Evolutionary conservation across 2,329 filamentous ascomycete genomes (phyloP).

Genomic region (Fusarium sp.): DNA sequence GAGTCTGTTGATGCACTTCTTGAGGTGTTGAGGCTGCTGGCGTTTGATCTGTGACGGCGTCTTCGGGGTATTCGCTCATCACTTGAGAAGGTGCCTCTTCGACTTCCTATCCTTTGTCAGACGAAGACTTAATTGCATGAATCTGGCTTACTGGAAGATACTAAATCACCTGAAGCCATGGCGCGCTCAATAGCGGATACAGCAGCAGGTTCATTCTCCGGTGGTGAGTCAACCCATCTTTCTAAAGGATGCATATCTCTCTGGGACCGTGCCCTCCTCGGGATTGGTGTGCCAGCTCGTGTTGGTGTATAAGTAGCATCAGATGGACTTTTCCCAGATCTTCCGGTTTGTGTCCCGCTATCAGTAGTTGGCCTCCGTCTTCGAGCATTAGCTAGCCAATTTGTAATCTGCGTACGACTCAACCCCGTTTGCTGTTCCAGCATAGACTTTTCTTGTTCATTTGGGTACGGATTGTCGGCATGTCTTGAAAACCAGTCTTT

Average conservation of each 20-base stretch:
- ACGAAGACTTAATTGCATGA: conserved; percentile 57
- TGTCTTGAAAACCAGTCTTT: conserved; percentile 85
- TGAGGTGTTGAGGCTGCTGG: conserved; percentile 34
- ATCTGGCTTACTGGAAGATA: conserved; percentile 23
- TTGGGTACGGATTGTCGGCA: conserved; percentile 83
- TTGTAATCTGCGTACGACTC: conserved; percentile 82
- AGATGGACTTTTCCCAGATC: neutral
- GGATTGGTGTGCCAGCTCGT: conserved; percentile 63
- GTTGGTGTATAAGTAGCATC: conserved; percentile 55
- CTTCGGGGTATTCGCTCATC: conserved; percentile 20
- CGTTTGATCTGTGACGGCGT: conserved; percentile 27
- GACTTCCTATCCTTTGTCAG: conserved; percentile 45
- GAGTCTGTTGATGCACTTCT: conserved; percentile 39
- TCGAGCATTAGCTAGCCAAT: conserved; percentile 89
- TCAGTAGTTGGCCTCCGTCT: conserved; percentile 75
- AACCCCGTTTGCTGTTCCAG: conserved; percentile 81
- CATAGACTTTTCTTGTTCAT: conserved; percentile 81
- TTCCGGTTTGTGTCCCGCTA: conserved; percentile 25
- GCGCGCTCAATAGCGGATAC: conserved; percentile 51
- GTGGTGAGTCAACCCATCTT: conserved; percentile 53
- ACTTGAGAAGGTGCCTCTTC: conserved; percentile 27
- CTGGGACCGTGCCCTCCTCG: conserved; percentile 51
- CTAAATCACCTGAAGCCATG: conserved; percentile 36
- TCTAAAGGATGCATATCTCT: conserved; percentile 47
- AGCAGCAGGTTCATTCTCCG: conserved; percentile 52